phyloP scores from a whole-genome alignment of 352 stramenopile species.

The Globisporangium okanoganense region DNA sequence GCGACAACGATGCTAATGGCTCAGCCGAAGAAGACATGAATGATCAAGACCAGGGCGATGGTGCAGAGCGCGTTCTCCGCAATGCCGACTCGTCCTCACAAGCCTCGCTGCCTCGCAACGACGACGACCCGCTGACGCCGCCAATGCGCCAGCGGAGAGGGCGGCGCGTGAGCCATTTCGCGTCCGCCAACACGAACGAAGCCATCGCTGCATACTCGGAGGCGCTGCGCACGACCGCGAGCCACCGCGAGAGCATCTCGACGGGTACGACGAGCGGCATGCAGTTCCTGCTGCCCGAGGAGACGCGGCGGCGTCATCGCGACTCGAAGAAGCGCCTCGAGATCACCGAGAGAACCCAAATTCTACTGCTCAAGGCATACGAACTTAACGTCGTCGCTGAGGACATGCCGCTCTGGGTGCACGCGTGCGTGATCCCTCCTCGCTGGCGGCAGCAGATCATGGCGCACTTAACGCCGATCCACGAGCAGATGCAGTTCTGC shows the following conservation, averaged over 20 bases:
- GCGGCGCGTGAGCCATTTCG: slow-evolving; percentile 7
- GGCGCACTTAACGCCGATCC: slow-evolving; percentile 27
- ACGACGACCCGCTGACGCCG: background rate
- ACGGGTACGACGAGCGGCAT: background rate
- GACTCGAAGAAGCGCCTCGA: slow-evolving; percentile 39
- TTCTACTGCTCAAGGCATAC: slow-evolving; percentile 28
- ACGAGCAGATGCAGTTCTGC: slow-evolving; percentile 37
- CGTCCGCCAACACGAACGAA: background rate
- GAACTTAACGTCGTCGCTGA: slow-evolving; percentile 30
- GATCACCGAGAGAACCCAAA: slow-evolving; percentile 28
- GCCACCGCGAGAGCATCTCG: slow-evolving; percentile 25
- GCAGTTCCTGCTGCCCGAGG: slow-evolving; percentile 15
- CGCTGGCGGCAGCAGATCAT: slow-evolving; percentile 38
- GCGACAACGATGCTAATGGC: slow-evolving; percentile 22
- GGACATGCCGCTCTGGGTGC: slow-evolving; percentile 39
- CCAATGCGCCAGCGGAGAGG: background rate
- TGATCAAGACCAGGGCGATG: background rate
- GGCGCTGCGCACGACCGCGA: slow-evolving; percentile 11
- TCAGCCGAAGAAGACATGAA: background rate
- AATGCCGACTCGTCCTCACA: background rate
- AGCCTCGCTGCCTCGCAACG: background rate
- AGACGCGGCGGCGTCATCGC: slow-evolving; percentile 21
- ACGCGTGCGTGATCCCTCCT: slow-evolving; percentile 32
- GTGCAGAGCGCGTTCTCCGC: background rate
- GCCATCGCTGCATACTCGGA: slow-evolving; percentile 18